Conservation (phyloP, 192 early-diverging fungal genomes). For the Backusella circina region DNA sequence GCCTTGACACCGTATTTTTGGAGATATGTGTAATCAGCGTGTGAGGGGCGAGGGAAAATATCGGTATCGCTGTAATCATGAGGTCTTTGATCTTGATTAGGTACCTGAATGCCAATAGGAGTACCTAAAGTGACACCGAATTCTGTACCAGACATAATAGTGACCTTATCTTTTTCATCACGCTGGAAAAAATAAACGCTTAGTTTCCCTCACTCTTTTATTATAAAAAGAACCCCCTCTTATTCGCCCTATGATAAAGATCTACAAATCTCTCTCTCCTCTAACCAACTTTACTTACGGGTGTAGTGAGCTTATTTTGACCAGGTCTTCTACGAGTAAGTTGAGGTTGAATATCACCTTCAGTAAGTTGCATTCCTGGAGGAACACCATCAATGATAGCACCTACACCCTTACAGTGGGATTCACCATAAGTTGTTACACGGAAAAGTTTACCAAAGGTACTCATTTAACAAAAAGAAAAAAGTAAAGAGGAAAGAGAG, state of each 20-base stretch:
- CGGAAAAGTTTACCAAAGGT: conserved; percentile 83
- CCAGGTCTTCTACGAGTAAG: conserved; percentile 91
- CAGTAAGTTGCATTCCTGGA: conserved; percentile 87
- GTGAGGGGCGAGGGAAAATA: conserved; percentile 91
- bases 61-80: conserved; percentile 96
- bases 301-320: conserved; percentile 94
- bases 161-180: conserved; percentile 92
- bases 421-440: conserved; percentile 96
- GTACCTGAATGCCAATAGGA: conserved; percentile 88
- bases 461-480: conserved; percentile 52
- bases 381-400: conserved; percentile 96
- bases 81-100: conserved; percentile 95
- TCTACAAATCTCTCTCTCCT: background rate
- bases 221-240: background rate
- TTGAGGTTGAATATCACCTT: conserved; percentile 91
- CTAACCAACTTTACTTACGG: conserved; percentile 48
- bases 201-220: background rate
- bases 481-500: background rate
- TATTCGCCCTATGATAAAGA: too few species aligned
- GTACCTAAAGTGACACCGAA: conserved; percentile 91
- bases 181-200: conserved; percentile 45
- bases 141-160: conserved; percentile 92
- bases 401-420: conserved; percentile 97
- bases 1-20: conserved; percentile 97
- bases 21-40: conserved; percentile 98